Conservation (phyloP, 305 asterid species). For the Petunia hybrid region DNA sequence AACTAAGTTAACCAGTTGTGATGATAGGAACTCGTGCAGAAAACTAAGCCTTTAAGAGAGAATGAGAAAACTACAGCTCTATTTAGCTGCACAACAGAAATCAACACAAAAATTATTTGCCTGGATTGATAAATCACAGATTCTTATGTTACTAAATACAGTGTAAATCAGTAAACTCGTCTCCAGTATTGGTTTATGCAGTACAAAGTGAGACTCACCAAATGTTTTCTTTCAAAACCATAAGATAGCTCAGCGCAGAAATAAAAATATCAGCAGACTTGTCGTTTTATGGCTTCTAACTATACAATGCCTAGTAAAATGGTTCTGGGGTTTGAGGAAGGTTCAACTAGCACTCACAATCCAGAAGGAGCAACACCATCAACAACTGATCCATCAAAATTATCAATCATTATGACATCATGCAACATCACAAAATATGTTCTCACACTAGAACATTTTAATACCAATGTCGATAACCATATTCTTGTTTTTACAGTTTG, state of each 20-base stretch:
- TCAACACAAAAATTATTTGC: background rate
- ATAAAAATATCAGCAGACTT: background rate
- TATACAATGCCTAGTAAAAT: background rate
- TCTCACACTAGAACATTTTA: background rate
- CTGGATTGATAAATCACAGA: background rate
- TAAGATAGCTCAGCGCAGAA: background rate
- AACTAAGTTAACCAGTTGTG: constrained; percentile 23
- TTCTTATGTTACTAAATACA: constrained; percentile 10
- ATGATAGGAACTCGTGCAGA: constrained; percentile 3
- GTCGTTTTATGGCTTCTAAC: background rate
- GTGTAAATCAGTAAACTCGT: constrained; percentile 25
- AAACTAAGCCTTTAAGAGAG: constrained; percentile 21
- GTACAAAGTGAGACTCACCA: background rate
- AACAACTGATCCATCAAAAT: background rate
- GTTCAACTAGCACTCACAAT: background rate
- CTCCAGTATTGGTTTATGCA: constrained; percentile 24
- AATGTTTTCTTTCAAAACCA: constrained; percentile 4
- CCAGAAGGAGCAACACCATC: background rate
- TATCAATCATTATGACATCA: background rate
- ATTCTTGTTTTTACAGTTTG: no score
- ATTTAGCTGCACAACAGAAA: constrained; percentile 24
- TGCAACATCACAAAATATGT: background rate
- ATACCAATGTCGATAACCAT: no score
- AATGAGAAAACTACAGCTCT: constrained; percentile 2
- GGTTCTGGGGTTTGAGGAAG: background rate